Evolutionary conservation across 2,329 filamentous ascomycete genomes (phyloP).

Genomic region (Zymoseptoria ardabiliae): DNA sequence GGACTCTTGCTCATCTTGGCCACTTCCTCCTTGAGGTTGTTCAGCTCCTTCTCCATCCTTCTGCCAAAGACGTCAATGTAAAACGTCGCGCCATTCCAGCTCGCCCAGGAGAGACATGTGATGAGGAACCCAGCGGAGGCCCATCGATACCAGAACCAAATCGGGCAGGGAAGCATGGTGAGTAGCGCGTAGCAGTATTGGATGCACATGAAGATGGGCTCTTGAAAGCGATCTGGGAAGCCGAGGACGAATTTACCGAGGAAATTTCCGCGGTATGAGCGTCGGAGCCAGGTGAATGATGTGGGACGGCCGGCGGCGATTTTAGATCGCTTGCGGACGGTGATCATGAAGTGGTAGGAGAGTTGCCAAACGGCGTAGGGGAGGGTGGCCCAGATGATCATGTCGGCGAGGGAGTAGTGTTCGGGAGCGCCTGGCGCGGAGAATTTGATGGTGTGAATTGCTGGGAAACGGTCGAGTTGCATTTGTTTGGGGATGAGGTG

Average conservation of each 20-base stretch:
- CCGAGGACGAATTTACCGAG: conserved; percentile 78
- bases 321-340: conserved; percentile 86
- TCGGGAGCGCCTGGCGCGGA: conserved; percentile 62
- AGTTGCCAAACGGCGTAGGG: conserved; percentile 93
- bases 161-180: conserved; percentile 87
- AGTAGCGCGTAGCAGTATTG: conserved; percentile 85
- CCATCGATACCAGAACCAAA: conserved; percentile 90
- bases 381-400: conserved; percentile 90
- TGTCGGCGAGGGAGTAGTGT: conserved; percentile 67
- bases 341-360: conserved; percentile 89
- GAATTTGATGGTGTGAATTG: conserved; percentile 72
- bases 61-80: conserved; percentile 98
- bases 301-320: conserved; percentile 93
- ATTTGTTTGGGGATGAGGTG: conserved; percentile 64
- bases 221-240: conserved; percentile 69
- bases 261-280: conserved; percentile 82
- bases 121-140: conserved; percentile 70
- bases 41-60: conserved; percentile 91
- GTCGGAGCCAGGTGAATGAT: conserved; percentile 93
- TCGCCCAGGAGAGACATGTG: conserved; percentile 83
- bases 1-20: conserved; percentile 26
- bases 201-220: conserved; percentile 89
- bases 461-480: conserved; percentile 69
- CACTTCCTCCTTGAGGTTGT: conserved; percentile 81
- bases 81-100: conserved; percentile 94